These are phyloP conservation scores for Tetrapyrgos nigripes DNA, from an alignment of 1,284 basidiomycete genomes.

Conservation along the genomic window DNA sequence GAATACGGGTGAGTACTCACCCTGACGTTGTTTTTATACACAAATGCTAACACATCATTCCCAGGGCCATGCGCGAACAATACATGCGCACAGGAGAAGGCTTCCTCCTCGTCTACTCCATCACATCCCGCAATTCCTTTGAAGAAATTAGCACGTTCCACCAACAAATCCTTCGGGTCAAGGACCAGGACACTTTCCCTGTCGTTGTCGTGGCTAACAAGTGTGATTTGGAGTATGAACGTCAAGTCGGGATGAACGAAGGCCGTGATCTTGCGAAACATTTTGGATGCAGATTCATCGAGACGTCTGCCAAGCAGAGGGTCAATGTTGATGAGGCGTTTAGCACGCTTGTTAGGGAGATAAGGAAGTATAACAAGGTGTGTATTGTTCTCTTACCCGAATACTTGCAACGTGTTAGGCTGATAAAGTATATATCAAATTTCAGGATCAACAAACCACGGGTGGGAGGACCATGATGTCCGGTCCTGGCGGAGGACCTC, in stretches of 20 bases:
- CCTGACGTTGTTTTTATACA: background rate
- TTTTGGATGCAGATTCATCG: slow-evolving; percentile 97
- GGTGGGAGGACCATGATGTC: slow-evolving; percentile 41
- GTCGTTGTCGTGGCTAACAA: slow-evolving; percentile 99
- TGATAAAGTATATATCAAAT: too few relatives aligned
- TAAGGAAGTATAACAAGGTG: slow-evolving; percentile 95
- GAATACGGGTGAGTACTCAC: slow-evolving; percentile 89
- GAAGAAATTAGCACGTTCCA: slow-evolving; percentile 98
- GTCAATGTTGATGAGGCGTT: slow-evolving; percentile 99
- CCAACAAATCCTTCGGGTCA: slow-evolving; percentile 95
- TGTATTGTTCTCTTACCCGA: too few relatives aligned
- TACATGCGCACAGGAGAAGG: slow-evolving; percentile 99
- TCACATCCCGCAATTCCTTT: slow-evolving; percentile 97
- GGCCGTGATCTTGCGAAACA: slow-evolving; percentile 97
- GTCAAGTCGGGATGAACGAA: slow-evolving; percentile 98
- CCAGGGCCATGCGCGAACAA: slow-evolving; percentile 95
- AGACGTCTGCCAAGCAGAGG: slow-evolving; percentile 98
- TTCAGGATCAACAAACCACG: slow-evolving; percentile 52
- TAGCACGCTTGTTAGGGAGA: slow-evolving; percentile 94
- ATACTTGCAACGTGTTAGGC: too few relatives aligned
- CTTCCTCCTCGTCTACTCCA: slow-evolving; percentile 98
- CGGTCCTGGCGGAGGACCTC: slow-evolving; percentile 34
- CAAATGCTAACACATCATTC: slow-evolving; percentile 4
- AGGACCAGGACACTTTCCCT: slow-evolving; percentile 98
- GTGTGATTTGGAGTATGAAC: slow-evolving; percentile 97